Conservation (phyloP, 306 rosid genomes). For the Quercus robur region DNA sequence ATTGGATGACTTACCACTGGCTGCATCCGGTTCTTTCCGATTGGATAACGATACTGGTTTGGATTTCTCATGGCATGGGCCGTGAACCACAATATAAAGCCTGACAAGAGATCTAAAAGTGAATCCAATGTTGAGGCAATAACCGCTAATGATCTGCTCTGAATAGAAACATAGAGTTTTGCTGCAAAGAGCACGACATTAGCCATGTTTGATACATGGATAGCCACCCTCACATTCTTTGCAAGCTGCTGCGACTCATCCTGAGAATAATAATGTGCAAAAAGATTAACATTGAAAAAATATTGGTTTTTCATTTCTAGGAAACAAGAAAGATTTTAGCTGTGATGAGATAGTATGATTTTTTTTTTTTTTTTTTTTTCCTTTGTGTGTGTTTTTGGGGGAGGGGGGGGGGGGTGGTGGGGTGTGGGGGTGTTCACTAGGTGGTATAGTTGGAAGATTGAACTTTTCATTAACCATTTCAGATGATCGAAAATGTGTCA, state of each 20-base stretch:
- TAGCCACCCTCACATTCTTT: slow-evolving; percentile 58
- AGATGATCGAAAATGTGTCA: too few species aligned
- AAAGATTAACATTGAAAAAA: neutral
- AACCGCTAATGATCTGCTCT: slow-evolving; percentile 69
- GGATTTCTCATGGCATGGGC: slow-evolving; percentile 66
- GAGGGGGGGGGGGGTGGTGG: too few species aligned
- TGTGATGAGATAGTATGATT: too few species aligned
- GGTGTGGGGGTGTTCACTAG: too few species aligned
- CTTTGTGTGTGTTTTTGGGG: too few species aligned
- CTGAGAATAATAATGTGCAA: slow-evolving; percentile 28
- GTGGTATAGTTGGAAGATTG: too few species aligned
- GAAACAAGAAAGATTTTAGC: neutral
- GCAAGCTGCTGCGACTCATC: slow-evolving; percentile 66
- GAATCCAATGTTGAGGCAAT: slow-evolving; percentile 91
- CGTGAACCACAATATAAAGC: slow-evolving; percentile 84
- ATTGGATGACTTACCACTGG: slow-evolving; percentile 55
- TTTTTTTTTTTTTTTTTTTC: too few species aligned
- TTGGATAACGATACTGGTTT: slow-evolving; percentile 67
- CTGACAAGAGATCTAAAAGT: slow-evolving; percentile 80
- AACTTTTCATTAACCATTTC: too few species aligned
- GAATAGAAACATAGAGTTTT: slow-evolving; percentile 62
- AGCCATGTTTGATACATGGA: slow-evolving; percentile 48
- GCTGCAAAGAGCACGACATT: slow-evolving; percentile 64
- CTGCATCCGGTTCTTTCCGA: slow-evolving; percentile 89
- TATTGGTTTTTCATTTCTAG: neutral